Conservation (phyloP, 345 rosid genomes). For the Eucalyptus pauciflora region DNA sequence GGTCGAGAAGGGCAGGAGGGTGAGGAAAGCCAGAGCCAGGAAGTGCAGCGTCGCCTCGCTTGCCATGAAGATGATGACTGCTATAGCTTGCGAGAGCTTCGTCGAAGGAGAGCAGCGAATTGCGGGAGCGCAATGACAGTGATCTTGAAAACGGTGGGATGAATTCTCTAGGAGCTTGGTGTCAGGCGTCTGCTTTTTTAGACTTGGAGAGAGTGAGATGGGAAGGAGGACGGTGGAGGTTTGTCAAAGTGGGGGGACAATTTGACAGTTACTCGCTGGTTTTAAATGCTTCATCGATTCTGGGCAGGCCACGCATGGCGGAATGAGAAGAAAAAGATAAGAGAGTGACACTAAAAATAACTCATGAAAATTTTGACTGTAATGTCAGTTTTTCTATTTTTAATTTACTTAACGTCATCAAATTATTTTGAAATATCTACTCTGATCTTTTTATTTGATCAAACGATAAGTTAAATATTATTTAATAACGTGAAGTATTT, state of each 20-base stretch:
- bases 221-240: not conserved
- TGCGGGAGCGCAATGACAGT: not conserved
- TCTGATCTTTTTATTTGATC: not conserved
- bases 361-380: not conserved
- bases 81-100: not conserved
- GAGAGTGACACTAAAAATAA: not conserved
- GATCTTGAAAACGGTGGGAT: not conserved
- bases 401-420: not conserved
- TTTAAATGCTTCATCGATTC: not conserved
- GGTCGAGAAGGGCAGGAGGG: constrained; percentile 5
- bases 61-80: not conserved
- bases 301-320: not conserved
- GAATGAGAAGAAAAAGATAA: not conserved
- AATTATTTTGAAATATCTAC: not conserved
- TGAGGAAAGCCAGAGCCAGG: constrained; percentile 11
- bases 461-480: not conserved
- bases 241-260: not conserved
- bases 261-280: not conserved
- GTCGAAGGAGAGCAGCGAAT: not conserved
- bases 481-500: not conserved
- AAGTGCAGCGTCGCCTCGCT: not conserved
- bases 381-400: not conserved
- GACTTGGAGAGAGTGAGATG: not conserved
- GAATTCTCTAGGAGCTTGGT: not conserved
- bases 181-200: not conserved